Evolutionary conservation across 441 rosid genomes (phyloP).

Genomic region (Dalechampia spathulata): DNA sequence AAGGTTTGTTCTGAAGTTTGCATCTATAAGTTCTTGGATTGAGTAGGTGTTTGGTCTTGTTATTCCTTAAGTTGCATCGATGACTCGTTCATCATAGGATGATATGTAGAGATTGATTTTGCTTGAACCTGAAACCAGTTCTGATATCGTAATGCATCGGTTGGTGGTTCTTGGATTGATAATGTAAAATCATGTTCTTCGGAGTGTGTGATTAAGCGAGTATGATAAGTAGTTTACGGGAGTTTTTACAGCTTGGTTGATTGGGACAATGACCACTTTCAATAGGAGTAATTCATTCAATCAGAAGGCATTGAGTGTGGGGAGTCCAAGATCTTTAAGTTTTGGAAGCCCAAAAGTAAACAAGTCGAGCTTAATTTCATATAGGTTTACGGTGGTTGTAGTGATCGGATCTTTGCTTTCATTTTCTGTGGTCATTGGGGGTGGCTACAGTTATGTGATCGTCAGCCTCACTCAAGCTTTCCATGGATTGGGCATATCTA

Average conservation of each 20-base stretch:
- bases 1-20: slow-evolving; percentile 16
- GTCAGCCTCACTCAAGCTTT: slow-evolving; percentile 48
- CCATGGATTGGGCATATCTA: slow-evolving; percentile 30
- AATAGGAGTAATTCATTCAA: slow-evolving; percentile 51
- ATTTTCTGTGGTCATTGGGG: slow-evolving; percentile 36
- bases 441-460: slow-evolving; percentile 53
- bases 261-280: slow-evolving; percentile 47
- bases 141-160: slow-evolving; percentile 6
- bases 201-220: slow-evolving; percentile 6
- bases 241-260: slow-evolving; percentile 23
- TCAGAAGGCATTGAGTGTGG: slow-evolving; percentile 39
- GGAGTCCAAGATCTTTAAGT: slow-evolving; percentile 31
- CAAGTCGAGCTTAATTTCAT: slow-evolving; percentile 32
- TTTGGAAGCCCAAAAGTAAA: slow-evolving; percentile 33
- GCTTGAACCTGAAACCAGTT: slow-evolving; percentile 10
- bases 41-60: slow-evolving; percentile 9
- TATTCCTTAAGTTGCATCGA: not conserved
- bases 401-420: slow-evolving; percentile 44
- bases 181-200: slow-evolving; percentile 9
- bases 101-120: slow-evolving; percentile 3
- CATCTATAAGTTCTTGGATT: slow-evolving; percentile 15
- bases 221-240: slow-evolving; percentile 12
- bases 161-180: slow-evolving; percentile 9
- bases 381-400: slow-evolving; percentile 39
- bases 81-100: not conserved